Base-by-base conservation (phyloP, 148 eudicot species). In the Oxyria digyna region DNA sequence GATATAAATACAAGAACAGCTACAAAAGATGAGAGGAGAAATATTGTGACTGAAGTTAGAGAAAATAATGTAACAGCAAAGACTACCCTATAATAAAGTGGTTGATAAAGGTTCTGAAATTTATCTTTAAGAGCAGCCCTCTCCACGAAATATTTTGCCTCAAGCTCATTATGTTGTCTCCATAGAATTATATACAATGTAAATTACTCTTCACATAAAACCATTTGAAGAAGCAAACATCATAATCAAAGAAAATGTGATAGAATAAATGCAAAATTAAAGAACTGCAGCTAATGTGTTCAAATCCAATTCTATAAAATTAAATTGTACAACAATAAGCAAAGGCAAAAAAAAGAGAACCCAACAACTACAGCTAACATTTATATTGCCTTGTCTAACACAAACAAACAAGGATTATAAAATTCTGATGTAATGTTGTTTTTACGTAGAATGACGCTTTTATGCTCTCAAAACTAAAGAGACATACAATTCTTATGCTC, bases 101-200 rank as follows among this genome's bases (percentile, higher is more conserved):
- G 98, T 72, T 85, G 86, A 73, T 89, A 92, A 23, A 87, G 89
- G 79, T 89, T 89, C 76, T 87, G 96, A 77, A 85, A 92, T 70
- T 89, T 92, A 64, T 87, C 91, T 82, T 92, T 94, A 68, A 92
- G 91, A 33, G 87, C 88, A 41, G 94, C 96, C 75, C 87, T 90
- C 85, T 89, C 98, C 76, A 84, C 96, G 49, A 84, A 81, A 78
- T 87, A 92, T 42, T 86, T 92, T n/a, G 91, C 86, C 82, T 85
- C 94, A 21, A 92, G 77, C 75, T 87, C 94, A 72, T 92, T 87
- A 62, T 92, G 97, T 82, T 87, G 81, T 67, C 85, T 81, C 98
- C 89, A 76, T 46, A 72, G 69, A 71, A 27, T 27, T 15, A 59
- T 29, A 29, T 59, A 14, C 38, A n/a, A 18, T 59, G 31, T 59